phyloP scores from a whole-genome alignment of 192 early-diverging fungal species.

The Backusella luteola region DNA sequence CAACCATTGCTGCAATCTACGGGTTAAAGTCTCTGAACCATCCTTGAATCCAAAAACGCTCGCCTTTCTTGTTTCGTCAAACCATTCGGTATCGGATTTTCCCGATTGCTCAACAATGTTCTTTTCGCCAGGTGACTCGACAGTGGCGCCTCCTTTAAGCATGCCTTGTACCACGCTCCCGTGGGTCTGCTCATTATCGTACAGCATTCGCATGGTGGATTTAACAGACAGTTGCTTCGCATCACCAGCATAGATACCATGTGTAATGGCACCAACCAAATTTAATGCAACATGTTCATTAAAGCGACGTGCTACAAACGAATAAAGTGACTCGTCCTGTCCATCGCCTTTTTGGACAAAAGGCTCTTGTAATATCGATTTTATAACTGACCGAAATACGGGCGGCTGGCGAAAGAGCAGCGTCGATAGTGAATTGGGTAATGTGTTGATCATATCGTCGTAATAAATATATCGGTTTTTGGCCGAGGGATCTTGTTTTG shows the following conservation, averaged over 20 bases:
- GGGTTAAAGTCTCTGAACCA: constrained; percentile 72
- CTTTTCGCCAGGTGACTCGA: constrained; percentile 34
- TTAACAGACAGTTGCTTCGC: constrained; percentile 71
- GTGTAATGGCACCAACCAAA: constrained; percentile 84
- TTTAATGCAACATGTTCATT: constrained; percentile 71
- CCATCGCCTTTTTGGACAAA: constrained; percentile 26
- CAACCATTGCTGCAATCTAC: constrained; percentile 56
- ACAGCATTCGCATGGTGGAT: constrained; percentile 70
- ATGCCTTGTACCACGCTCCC: constrained; percentile 55
- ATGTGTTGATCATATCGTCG: constrained; percentile 62
- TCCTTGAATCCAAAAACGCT: constrained; percentile 84
- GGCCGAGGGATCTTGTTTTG: constrained; percentile 68
- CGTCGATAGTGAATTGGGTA: constrained; percentile 42
- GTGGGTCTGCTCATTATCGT: constrained; percentile 60
- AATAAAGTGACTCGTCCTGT: constrained; percentile 85
- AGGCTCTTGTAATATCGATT: constrained; percentile 59
- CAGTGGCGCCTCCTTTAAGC: constrained; percentile 36
- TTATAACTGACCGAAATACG: constrained; percentile 55
- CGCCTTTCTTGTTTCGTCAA: constrained; percentile 52
- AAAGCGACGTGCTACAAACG: constrained; percentile 80
- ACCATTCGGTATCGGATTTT: constrained; percentile 51
- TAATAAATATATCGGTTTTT: constrained; percentile 84
- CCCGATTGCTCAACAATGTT: constrained; percentile 27
- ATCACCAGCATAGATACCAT: constrained; percentile 95
- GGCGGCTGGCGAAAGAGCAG: constrained; percentile 39